phyloP scores from a whole-genome alignment of 257 asterid species.

The Linderniella brevidens region DNA sequence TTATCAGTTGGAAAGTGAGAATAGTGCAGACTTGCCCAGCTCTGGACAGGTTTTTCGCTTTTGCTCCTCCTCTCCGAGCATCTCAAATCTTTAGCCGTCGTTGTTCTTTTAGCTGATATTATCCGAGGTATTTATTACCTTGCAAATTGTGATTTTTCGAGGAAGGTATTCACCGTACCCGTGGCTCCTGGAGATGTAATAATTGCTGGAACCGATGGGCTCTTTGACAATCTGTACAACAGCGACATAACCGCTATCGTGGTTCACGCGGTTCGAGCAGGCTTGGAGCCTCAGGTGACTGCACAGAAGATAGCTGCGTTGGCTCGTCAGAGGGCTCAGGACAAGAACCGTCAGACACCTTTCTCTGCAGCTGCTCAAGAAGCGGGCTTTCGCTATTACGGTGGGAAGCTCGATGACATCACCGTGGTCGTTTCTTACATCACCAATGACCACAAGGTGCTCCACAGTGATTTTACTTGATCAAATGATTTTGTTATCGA shows the following conservation, averaged over 20 bases:
- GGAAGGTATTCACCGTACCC: conserved; percentile 64
- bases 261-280: conserved; percentile 78
- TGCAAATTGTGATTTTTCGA: conserved; percentile 8
- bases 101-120: not conserved
- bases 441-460: conserved; percentile 48
- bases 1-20: conserved; percentile 78
- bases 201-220: conserved; percentile 94
- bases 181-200: conserved; percentile 94
- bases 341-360: conserved; percentile 83
- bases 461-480: not conserved
- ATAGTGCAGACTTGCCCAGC: conserved; percentile 75
- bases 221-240: conserved; percentile 88
- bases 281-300: conserved; percentile 76
- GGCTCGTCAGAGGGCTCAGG: conserved; percentile 84
- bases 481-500: too few relatives aligned
- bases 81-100: too few relatives aligned
- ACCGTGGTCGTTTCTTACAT: conserved; percentile 81
- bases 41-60: conserved; percentile 62
- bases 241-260: conserved; percentile 70
- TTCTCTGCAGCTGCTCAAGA: conserved; percentile 95
- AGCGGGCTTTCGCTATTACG: conserved; percentile 82
- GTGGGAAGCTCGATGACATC: conserved; percentile 92
- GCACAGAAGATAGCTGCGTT: conserved; percentile 88
- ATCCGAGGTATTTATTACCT: not conserved
- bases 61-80: not conserved